These are phyloP conservation scores for Polygonum aviculare DNA, from an alignment of 148 eudicot species.

Conservation along the genomic window DNA sequence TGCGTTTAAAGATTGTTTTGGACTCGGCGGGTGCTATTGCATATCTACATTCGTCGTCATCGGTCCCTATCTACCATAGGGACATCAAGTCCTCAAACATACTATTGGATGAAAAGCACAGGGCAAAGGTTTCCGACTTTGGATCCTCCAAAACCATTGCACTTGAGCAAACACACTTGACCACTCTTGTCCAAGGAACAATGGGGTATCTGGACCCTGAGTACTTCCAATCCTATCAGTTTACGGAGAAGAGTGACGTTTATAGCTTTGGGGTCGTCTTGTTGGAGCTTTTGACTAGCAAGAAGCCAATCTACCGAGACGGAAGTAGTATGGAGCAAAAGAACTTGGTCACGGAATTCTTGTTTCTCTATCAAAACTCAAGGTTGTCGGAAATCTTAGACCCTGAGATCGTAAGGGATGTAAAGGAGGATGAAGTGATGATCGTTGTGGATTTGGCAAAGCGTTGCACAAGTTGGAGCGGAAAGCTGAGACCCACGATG, in stretches of 20 bases:
- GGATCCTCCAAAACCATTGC: background rate
- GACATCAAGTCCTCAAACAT: background rate
- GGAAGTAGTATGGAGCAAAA: background rate
- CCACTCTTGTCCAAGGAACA: constrained; percentile 2
- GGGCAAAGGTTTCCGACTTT: background rate
- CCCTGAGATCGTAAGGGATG: background rate
- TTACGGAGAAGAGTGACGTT: constrained; percentile 1
- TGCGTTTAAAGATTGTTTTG: background rate
- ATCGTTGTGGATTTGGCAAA: background rate
- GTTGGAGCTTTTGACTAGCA: background rate
- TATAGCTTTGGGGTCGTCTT: background rate
- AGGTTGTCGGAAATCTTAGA: background rate
- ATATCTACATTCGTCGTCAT: background rate
- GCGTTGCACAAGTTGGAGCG: background rate
- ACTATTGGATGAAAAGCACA: background rate
- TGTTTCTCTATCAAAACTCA: background rate
- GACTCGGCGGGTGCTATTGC: background rate
- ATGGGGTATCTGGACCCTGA: background rate
- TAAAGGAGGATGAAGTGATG: background rate
- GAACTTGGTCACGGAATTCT: background rate
- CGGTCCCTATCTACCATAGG: background rate
- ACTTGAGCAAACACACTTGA: background rate
- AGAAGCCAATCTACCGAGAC: background rate
- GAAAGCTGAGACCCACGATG: background rate
- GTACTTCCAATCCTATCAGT: background rate